Evolutionary conservation across 2,329 filamentous ascomycete genomes (phyloP).

Genomic region (Penicillium crustosum): DNA sequence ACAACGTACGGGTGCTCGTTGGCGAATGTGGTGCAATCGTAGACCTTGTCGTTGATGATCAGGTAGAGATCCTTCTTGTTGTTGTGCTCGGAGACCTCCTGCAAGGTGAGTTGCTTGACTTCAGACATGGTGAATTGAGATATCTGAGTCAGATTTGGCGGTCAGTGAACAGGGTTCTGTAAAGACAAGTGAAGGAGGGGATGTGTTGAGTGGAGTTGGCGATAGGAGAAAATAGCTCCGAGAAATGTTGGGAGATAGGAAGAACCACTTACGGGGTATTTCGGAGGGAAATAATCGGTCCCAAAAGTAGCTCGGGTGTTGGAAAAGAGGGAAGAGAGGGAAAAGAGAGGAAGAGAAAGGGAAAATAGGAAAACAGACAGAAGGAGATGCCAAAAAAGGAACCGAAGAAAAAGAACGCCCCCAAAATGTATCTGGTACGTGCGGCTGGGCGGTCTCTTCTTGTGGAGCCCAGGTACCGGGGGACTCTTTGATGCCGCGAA

Average conservation of each 20-base stretch:
- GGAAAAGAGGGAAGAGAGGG: background rate
- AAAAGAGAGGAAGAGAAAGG: background rate
- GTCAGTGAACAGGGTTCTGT: background rate
- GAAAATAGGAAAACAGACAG: background rate
- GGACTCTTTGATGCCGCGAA: slow-evolving; percentile 15
- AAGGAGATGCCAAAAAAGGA: no score
- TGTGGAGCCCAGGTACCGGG: slow-evolving; percentile 14
- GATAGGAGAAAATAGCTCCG: slow-evolving; percentile 6
- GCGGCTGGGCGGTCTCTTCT: slow-evolving; percentile 15
- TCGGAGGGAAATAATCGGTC: background rate
- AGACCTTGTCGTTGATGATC: slow-evolving; percentile 95
- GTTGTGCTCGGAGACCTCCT: slow-evolving; percentile 81
- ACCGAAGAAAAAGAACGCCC: slow-evolving; percentile 6
- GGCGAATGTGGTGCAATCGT: slow-evolving; percentile 83
- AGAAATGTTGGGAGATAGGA: slow-evolving; percentile 2
- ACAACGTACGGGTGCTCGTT: slow-evolving; percentile 87
- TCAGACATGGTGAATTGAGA: slow-evolving; percentile 50
- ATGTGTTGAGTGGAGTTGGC: slow-evolving; percentile 8
- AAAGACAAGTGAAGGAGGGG: background rate
- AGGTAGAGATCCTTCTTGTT: slow-evolving; percentile 90
- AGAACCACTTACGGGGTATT: slow-evolving; percentile 2
- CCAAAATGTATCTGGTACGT: slow-evolving; percentile 10
- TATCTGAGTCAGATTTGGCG: background rate
- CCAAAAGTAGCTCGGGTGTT: background rate
- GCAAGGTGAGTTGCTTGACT: slow-evolving; percentile 67